phyloP scores from a whole-genome alignment of 441 rosid species.

The Isatis lusitanica region DNA sequence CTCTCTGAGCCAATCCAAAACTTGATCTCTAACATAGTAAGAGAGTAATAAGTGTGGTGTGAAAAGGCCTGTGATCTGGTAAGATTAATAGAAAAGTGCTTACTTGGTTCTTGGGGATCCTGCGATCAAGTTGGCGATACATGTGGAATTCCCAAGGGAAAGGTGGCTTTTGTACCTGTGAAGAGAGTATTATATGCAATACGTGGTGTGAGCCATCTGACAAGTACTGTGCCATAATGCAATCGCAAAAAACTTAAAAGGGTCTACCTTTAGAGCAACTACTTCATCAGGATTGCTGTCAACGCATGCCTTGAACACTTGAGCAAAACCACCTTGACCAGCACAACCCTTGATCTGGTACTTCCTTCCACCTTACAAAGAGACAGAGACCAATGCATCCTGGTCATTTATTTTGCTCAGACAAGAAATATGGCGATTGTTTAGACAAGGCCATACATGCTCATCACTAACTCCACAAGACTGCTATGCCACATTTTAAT shows the following conservation, averaged over 20 bases:
- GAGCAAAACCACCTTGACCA: conserved; percentile 90
- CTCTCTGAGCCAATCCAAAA: conserved; percentile 77
- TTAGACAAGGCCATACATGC: not conserved
- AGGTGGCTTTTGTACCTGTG: conserved; percentile 88
- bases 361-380: conserved; percentile 69
- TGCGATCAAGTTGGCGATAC: conserved; percentile 86
- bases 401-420: not conserved
- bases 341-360: conserved; percentile 95
- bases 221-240: not conserved
- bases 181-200: conserved; percentile 19
- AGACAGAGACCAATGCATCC: conserved; percentile 23
- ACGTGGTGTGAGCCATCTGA: conserved; percentile 12
- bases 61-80: conserved; percentile 15
- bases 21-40: conserved; percentile 61
- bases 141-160: conserved; percentile 95
- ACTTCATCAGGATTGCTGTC: conserved; percentile 71
- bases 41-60: conserved; percentile 27
- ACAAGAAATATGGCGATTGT: not conserved
- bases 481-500: not conserved
- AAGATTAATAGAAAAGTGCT: conserved; percentile 21
- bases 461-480: not conserved
- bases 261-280: conserved; percentile 77
- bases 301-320: conserved; percentile 74
- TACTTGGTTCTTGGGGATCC: conserved; percentile 66
- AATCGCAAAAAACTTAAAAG: conserved; percentile 14